Percentiles rank a stretch among this genome's conserved stretches.
Evolutionary conservation across 805 yeast species (phyloP).

Genomic region (Starmera pachycereana): DNA sequence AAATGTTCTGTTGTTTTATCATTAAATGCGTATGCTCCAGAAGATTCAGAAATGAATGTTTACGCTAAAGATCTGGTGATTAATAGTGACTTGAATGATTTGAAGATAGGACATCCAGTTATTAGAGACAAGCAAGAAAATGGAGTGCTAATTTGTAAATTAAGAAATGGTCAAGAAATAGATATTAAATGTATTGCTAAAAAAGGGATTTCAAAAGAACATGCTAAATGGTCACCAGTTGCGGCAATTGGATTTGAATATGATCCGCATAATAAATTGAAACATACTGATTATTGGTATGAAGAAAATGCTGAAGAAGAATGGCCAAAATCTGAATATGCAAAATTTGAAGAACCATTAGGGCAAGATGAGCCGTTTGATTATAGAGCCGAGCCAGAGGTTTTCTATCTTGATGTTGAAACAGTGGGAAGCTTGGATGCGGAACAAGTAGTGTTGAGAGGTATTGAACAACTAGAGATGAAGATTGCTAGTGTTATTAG

Average conservation of each 20-base stretch:
- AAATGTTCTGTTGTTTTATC: constrained; percentile 86
- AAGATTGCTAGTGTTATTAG: constrained; percentile 82
- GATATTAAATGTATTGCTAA: constrained; percentile 88
- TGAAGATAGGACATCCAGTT: constrained; percentile 74
- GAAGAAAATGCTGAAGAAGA: constrained; percentile 81
- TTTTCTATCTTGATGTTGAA: constrained; percentile 83
- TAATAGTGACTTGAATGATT: constrained; percentile 25
- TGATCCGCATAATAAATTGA: constrained; percentile 97
- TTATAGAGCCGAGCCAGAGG: constrained; percentile 69
- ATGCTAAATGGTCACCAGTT: constrained; percentile 97
- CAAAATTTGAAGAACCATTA: constrained; percentile 96
- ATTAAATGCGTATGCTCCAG: constrained; percentile 79
- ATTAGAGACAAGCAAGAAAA: constrained; percentile 61
- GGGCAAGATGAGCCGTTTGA: constrained; percentile 80
- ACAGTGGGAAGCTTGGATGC: constrained; percentile 86
- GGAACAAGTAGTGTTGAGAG: constrained; percentile 78
- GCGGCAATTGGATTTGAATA: constrained; percentile 94
- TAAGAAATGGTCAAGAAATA: constrained; percentile 87
- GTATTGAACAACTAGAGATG: constrained; percentile 76
- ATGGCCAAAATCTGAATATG: constrained; percentile 87
- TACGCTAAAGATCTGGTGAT: constrained; percentile 73
- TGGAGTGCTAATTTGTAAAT: constrained; percentile 87
- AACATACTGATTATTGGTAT: constrained; percentile 95
- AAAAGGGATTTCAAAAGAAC: constrained; percentile 95
- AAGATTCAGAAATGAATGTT: constrained; percentile 81